Evolutionary conservation across 1,284 basidiomycete genomes (phyloP).

Genomic region (Sphaerobolus stellatus): DNA sequence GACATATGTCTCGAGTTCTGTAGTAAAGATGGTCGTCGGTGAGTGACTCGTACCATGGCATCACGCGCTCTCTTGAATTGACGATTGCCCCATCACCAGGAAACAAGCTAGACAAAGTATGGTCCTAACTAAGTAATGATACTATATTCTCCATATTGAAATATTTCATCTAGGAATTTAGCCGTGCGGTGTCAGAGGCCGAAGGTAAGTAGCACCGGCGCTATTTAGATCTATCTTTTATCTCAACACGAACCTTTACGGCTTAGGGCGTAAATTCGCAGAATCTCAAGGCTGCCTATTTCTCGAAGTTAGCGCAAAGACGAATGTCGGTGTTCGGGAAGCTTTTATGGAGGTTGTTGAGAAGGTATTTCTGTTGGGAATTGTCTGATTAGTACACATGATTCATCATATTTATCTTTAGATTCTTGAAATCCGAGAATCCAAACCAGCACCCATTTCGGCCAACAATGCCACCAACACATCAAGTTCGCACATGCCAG

Average conservation of each 20-base stretch:
- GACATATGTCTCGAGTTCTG: constrained; percentile 83
- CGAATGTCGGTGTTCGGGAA: constrained; percentile 74
- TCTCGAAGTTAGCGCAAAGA: constrained; percentile 88
- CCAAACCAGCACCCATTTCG: neutral
- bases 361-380: constrained; percentile 37
- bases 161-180: constrained; percentile 65
- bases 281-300: constrained; percentile 80
- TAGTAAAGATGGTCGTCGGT: constrained; percentile 92
- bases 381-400: constrained; percentile 30
- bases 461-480: constrained; percentile 5
- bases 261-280: constrained; percentile 59
- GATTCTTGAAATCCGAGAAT: constrained; percentile 59
- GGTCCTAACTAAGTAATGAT: constrained; percentile 15
- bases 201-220: constrained; percentile 56
- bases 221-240: neutral
- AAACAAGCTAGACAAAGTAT: constrained; percentile 94
- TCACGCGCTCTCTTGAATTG: neutral
- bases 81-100: constrained; percentile 33
- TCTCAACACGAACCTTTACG: neutral
- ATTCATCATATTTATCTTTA: constrained; percentile 4
- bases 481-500: constrained; percentile 17
- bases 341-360: constrained; percentile 81
- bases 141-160: constrained; percentile 1
- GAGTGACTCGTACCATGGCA: neutral
- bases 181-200: constrained; percentile 77